phyloP scores from a whole-genome alignment of 202 grass and related monocot species.

The Schoenoplectus tabernaemontani region DNA sequence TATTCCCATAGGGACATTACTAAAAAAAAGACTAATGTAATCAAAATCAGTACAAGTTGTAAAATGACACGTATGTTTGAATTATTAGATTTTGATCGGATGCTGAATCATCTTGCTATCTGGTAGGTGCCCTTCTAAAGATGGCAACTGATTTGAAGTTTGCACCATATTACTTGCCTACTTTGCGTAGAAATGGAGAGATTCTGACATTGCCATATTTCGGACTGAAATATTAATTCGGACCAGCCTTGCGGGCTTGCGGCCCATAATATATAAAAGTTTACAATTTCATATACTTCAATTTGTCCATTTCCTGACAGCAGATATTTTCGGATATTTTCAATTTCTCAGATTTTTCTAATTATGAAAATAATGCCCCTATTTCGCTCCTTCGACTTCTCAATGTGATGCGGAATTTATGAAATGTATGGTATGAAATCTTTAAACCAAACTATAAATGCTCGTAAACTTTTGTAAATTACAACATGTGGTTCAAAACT shows the following conservation, averaged over 20 bases:
- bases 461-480: neutral
- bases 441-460: neutral
- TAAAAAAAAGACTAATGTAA: neutral
- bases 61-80: neutral
- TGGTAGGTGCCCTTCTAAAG: slow-evolving; percentile 14
- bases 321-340: neutral
- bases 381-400: neutral
- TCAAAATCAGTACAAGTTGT: neutral
- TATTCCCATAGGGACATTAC: neutral
- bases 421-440: neutral
- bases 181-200: neutral
- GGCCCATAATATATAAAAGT: slow-evolving; percentile 3
- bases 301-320: neutral
- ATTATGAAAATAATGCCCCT: neutral
- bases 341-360: slow-evolving; percentile 1
- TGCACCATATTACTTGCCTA: neutral
- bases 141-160: slow-evolving; percentile 29
- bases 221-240: too few relatives aligned
- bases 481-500: neutral
- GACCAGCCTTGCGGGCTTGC: too few relatives aligned
- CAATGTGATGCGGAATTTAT: too few relatives aligned
- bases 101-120: slow-evolving; percentile 24
- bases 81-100: slow-evolving; percentile 7
- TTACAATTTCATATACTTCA: neutral
- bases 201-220: too few relatives aligned